Percentiles rank a stretch among this genome's conserved stretches.
Conservation (phyloP, 164 flowering plant species). For the Magnolia kwangsiensis region DNA sequence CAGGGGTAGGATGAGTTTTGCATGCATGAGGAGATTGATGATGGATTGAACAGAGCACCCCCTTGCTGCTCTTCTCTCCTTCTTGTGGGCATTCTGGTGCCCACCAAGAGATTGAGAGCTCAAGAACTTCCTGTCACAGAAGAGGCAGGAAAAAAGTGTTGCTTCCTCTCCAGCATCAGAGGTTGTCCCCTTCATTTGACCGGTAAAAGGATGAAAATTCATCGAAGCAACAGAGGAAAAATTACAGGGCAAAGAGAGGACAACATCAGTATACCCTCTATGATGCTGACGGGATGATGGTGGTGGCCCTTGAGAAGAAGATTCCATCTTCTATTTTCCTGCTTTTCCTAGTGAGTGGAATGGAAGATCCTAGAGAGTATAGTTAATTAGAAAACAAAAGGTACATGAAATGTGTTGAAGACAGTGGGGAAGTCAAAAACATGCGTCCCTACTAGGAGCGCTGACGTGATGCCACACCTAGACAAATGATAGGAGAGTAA, state of each 20-base stretch:
- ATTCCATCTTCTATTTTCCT: neutral
- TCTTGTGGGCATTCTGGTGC: slow-evolving; percentile 91
- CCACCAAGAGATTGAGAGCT: slow-evolving; percentile 95
- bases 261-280: neutral
- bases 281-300: neutral
- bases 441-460: no score
- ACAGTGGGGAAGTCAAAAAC: neutral
- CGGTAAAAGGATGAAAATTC: neutral
- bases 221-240: neutral
- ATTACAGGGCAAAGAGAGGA: neutral
- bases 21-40: slow-evolving; percentile 23
- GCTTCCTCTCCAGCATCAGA: slow-evolving; percentile 5
- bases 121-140: slow-evolving; percentile 76
- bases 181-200: neutral
- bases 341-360: neutral
- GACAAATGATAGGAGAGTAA: neutral
- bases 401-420: neutral
- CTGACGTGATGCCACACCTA: neutral
- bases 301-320: neutral
- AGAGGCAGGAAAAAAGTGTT: slow-evolving; percentile 68
- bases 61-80: slow-evolving; percentile 70
- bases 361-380: neutral
- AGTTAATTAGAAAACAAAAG: neutral
- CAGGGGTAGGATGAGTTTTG: slow-evolving; percentile 45
- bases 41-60: no score